A percentile compares a stretch with the other conserved stretches of the same genome.
Conservation (phyloP, 805 yeast genomes). For the Nakazawaea pomicola region DNA sequence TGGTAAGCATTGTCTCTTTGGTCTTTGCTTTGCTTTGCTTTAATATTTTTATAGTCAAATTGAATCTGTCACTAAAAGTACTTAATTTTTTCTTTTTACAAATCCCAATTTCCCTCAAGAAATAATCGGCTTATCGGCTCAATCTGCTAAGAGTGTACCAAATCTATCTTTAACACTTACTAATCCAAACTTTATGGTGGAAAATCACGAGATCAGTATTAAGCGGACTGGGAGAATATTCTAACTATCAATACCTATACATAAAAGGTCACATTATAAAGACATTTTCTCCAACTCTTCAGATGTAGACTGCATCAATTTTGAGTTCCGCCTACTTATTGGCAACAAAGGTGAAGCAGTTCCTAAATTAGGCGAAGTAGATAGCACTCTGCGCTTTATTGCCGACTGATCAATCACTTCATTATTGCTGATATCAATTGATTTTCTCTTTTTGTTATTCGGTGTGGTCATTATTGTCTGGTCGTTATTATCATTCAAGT, state of each 20-base stretch:
- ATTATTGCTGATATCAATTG: constrained; percentile 13
- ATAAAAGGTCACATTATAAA: constrained; percentile 8
- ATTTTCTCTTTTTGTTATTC: constrained; percentile 16
- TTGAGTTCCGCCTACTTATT: constrained; percentile 21
- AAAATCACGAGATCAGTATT: no score
- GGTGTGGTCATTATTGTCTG: not conserved
- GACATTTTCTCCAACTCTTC: constrained; percentile 27
- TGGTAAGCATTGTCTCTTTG: no score
- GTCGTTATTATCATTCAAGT: constrained; percentile 3
- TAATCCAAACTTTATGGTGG: no score
- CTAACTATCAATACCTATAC: not conserved
- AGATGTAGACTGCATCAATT: constrained; percentile 24
- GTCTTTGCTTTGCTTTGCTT: not conserved
- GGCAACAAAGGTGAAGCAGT: constrained; percentile 11
- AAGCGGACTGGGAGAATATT: no score
- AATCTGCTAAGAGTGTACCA: no score
- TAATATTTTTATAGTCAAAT: not conserved
- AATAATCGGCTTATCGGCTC: no score
- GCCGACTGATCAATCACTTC: constrained; percentile 1
- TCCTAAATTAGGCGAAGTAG: constrained; percentile 17
- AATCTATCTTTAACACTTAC: no score
- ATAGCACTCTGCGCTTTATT: constrained; percentile 20
- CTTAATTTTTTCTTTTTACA: constrained; percentile 1
- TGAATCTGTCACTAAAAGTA: not conserved
- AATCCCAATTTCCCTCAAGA: no score